phyloP scores from a whole-genome alignment of 73 alveolate species.

The Diophrys sp. region DNA sequence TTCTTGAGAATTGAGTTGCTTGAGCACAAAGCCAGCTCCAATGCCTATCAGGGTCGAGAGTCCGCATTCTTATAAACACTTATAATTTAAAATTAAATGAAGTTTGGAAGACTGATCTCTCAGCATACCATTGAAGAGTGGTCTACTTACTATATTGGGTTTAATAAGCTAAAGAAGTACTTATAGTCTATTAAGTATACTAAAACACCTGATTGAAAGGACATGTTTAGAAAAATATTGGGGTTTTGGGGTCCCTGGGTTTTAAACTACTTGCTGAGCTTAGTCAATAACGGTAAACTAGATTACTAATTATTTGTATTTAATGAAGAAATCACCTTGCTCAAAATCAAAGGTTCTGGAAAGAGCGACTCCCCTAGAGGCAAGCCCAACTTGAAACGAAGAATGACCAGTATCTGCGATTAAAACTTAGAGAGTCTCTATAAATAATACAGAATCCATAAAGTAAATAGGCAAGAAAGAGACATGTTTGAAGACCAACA shows the following conservation, averaged over 20 bases:
- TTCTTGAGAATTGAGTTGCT: too few species aligned
- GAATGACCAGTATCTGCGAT: too few species aligned
- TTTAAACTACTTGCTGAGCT: too few species aligned
- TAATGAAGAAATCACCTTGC: too few species aligned
- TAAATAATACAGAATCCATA: background rate
- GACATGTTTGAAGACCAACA: background rate
- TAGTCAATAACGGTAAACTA: constrained; percentile 15
- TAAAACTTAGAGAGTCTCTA: background rate
- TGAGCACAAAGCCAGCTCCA: too few species aligned
- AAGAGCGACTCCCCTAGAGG: background rate
- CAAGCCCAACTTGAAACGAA: background rate
- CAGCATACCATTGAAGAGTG: background rate
- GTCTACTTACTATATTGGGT: background rate
- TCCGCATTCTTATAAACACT: too few species aligned
- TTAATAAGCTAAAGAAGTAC: background rate
- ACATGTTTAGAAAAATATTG: too few species aligned
- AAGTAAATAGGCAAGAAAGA: background rate
- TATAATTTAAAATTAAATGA: too few species aligned
- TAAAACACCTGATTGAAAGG: too few species aligned
- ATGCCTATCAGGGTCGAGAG: too few species aligned
- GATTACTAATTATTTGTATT: background rate
- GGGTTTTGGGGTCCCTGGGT: background rate
- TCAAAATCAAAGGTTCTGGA: constrained; percentile 14
- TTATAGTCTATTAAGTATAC: background rate
- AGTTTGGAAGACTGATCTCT: background rate